Percentiles rank a stretch among this genome's conserved stretches.
Evolutionary conservation across 1,139 yeast species (phyloP).

Genomic region (Nadsonia starkeyi-henricii): DNA sequence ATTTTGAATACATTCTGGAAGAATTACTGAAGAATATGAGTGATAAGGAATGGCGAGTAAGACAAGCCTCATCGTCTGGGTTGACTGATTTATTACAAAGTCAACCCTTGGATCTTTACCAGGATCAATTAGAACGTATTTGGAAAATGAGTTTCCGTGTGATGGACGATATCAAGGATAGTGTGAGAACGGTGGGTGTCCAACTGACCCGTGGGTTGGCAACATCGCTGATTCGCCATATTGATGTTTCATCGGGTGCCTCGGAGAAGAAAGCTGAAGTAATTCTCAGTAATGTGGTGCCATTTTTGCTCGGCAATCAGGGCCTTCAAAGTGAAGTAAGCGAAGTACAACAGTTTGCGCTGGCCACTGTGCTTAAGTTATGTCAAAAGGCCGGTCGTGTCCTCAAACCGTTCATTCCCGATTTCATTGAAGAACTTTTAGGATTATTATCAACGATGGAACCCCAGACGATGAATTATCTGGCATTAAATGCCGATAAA

Average conservation of each 20-base stretch:
- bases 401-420: constrained; percentile 55
- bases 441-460: constrained; percentile 73
- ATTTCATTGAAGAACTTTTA: constrained; percentile 54
- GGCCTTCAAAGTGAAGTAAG: constrained; percentile 80
- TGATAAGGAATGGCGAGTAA: constrained; percentile 79
- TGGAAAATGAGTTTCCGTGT: constrained; percentile 85
- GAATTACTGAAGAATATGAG: constrained; percentile 65
- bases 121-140: constrained; percentile 43
- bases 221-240: constrained; percentile 43
- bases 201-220: constrained; percentile 57
- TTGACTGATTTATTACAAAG: constrained; percentile 57
- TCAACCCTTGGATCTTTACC: constrained; percentile 40
- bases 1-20: constrained; percentile 44
- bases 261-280: constrained; percentile 32
- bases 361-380: constrained; percentile 57
- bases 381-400: constrained; percentile 49
- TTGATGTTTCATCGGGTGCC: constrained; percentile 25
- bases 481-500: constrained; percentile 79
- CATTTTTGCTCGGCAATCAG: constrained; percentile 64
- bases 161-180: constrained; percentile 89
- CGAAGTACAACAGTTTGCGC: constrained; percentile 65
- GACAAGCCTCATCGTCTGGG: constrained; percentile 80
- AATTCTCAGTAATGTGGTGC: constrained; percentile 53
- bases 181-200: constrained; percentile 74
- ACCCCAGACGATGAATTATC: constrained; percentile 78